Percentiles rank a stretch among this genome's conserved stretches.
These are phyloP conservation scores for Musa itinerans DNA, from an alignment of 176 grass and related monocot genomes.

Conservation along the genomic window DNA sequence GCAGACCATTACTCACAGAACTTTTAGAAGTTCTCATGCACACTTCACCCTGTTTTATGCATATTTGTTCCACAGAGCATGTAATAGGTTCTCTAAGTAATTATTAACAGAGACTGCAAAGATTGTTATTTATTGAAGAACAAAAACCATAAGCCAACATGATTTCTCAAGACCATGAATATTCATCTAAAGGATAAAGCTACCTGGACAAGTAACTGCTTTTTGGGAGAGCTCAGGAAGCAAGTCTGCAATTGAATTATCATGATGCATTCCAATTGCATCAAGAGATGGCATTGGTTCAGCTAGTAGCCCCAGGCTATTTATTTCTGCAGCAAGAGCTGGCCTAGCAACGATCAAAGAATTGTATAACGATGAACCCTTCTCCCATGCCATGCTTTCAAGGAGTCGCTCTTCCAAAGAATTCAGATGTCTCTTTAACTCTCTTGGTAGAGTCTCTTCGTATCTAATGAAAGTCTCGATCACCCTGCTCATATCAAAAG, in stretches of 20 bases:
- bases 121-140: neutral
- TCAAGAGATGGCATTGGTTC: conserved; percentile 93
- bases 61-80: neutral
- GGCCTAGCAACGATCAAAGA: conserved; percentile 72
- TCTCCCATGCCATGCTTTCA: conserved; percentile 81
- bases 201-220: conserved; percentile 47
- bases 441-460: conserved; percentile 87
- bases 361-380: conserved; percentile 91
- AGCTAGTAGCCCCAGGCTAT: conserved; percentile 56
- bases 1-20: too few relatives aligned
- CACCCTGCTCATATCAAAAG: conserved; percentile 97
- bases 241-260: conserved; percentile 39
- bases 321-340: conserved; percentile 57
- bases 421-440: conserved; percentile 91
- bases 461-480: conserved; percentile 89
- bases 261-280: conserved; percentile 51
- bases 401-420: conserved; percentile 89
- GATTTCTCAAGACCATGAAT: neutral
- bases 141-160: neutral
- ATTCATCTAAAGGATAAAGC: conserved; percentile 25
- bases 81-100: neutral
- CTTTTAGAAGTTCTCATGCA: too few relatives aligned
- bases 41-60: too few relatives aligned
- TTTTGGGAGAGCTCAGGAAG: conserved; percentile 43
- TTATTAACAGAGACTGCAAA: neutral